phyloP scores from a whole-genome alignment of 2,329 filamentous ascomycete species.

The Aspergillus texensis region DNA sequence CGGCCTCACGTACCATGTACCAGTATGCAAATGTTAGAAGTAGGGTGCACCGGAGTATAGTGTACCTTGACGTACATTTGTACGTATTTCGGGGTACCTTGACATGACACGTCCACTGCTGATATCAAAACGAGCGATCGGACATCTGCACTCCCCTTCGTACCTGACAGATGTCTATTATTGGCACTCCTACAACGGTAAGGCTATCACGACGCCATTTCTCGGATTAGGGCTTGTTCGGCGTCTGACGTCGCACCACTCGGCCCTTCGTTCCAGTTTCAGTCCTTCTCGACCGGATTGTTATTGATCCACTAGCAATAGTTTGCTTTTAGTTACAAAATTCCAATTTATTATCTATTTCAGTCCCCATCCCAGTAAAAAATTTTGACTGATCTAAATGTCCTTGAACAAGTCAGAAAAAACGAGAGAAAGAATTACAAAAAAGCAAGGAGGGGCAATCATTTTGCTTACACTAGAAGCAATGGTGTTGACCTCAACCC shows the following conservation, averaged over 20 bases:
- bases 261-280: conserved; percentile 4
- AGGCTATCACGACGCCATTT: conserved; percentile 16
- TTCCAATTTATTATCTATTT: background rate
- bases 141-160: conserved; percentile 18
- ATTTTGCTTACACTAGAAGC: conserved; percentile 4
- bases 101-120: conserved; percentile 4
- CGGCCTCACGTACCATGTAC: background rate
- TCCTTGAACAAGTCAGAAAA: background rate
- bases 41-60: background rate
- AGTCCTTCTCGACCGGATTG: background rate
- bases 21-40: background rate
- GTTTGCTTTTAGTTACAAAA: background rate
- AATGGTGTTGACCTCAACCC: conserved; percentile 2
- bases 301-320: background rate
- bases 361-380: background rate
- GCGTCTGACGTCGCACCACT: conserved; percentile 12
- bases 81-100: background rate
- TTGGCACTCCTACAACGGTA: conserved; percentile 16
- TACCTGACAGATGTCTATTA: conserved; percentile 26
- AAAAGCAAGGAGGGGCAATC: background rate
- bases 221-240: background rate
- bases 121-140: conserved; percentile 10
- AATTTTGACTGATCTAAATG: background rate
- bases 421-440: background rate
- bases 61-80: background rate